A percentile compares a stretch with the other conserved stretches of the same genome.
These are phyloP conservation scores for Trichoderma guizhouense DNA, from an alignment of 2,329 filamentous ascomycete species.

Conservation along the genomic window DNA sequence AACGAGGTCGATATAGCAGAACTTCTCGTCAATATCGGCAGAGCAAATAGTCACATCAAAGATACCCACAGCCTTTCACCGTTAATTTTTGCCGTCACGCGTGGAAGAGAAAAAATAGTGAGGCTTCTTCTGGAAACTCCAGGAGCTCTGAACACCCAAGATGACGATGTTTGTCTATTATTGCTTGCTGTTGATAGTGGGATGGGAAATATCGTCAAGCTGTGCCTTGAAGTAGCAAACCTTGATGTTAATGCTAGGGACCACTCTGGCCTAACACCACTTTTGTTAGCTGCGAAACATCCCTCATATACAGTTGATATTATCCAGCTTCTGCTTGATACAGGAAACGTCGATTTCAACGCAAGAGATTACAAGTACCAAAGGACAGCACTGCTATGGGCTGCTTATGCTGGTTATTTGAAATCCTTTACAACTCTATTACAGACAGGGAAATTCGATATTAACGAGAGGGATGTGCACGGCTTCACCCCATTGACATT, in stretches of 20 bases:
- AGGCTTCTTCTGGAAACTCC: no score
- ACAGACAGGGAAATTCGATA: background rate
- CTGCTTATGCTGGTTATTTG: background rate
- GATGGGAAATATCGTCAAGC: no score
- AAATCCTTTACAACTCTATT: background rate
- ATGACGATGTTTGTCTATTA: no score
- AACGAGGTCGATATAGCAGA: no score
- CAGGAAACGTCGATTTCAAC: rapidly evolving
- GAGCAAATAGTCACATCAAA: no score
- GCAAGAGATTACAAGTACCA: background rate
- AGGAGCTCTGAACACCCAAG: no score
- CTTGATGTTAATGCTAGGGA: background rate
- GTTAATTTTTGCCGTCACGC: no score
- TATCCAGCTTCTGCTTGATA: background rate
- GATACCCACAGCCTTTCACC: no score
- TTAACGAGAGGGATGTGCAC: background rate
- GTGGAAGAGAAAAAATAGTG: no score
- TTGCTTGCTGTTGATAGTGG: no score
- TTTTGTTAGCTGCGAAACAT: background rate
- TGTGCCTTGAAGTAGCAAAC: background rate
- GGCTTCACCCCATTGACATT: background rate
- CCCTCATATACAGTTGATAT: no score
- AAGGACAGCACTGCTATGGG: background rate
- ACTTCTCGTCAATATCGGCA: no score
- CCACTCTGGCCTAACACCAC: background rate